Conservation (phyloP, 139 green algal species). For the Tetradesmus lagerheimii region DNA sequence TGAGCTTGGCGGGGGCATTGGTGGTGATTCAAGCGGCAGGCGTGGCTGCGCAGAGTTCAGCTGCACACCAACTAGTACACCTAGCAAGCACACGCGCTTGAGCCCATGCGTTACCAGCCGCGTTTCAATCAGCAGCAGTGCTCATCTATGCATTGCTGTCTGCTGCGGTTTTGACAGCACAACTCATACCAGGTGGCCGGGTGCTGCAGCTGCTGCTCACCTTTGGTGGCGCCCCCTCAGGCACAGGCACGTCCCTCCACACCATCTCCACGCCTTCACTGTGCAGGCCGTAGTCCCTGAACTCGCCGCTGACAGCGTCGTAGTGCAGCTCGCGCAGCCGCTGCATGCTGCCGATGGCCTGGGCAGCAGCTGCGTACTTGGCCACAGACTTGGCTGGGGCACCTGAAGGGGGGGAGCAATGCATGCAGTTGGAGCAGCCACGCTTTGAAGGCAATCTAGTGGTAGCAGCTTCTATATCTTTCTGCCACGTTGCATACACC, state of each 20-base stretch:
- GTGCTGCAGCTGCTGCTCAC: neutral
- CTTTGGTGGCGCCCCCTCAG: neutral
- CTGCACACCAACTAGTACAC: neutral
- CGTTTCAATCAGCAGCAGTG: too few relatives aligned
- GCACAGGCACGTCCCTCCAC: neutral
- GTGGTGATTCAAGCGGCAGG: neutral
- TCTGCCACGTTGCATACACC: too few relatives aligned
- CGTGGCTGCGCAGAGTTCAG: neutral
- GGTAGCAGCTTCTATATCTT: neutral
- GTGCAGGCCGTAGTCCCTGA: slow-evolving; percentile 92
- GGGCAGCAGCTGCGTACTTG: slow-evolving; percentile 47
- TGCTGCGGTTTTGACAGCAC: too few relatives aligned
- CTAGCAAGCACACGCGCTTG: too few relatives aligned
- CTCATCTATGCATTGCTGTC: too few relatives aligned
- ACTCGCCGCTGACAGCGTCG: slow-evolving; percentile 67
- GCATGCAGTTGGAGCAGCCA: neutral
- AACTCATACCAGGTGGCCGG: too few relatives aligned
- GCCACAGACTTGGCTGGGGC: slow-evolving; percentile 6
- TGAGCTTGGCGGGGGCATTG: neutral
- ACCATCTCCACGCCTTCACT: slow-evolving; percentile 81
- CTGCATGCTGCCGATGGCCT: slow-evolving; percentile 60
- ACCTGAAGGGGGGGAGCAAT: neutral
- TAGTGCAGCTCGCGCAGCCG: slow-evolving; percentile 81
- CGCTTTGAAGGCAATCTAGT: neutral
- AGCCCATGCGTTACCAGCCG: too few relatives aligned